phyloP scores from a whole-genome alignment of 768 basidiomycete genomes.

The Boletus pseudopeckii region DNA sequence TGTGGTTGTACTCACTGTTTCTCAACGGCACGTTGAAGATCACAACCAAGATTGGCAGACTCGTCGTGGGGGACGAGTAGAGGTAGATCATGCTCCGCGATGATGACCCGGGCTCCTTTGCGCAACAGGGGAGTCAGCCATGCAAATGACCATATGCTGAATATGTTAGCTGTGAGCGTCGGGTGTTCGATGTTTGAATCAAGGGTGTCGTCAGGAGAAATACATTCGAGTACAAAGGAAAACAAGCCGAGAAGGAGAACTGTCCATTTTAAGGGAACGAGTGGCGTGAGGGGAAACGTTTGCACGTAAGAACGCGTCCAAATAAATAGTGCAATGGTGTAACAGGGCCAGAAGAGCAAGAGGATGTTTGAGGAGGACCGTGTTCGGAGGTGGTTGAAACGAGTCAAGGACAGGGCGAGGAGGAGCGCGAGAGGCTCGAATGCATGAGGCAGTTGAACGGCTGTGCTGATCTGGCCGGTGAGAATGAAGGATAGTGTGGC shows the following conservation, averaged over 20 bases:
- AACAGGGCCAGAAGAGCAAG: conserved; percentile 81
- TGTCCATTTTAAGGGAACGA: conserved; percentile 45
- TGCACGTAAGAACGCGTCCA: conserved; percentile 57
- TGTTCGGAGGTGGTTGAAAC: conserved; percentile 66
- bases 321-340: conserved; percentile 45
- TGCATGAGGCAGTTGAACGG: conserved; percentile 48
- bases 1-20: conserved; percentile 49
- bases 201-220: conserved; percentile 56
- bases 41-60: conserved; percentile 61
- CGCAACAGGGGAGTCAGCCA: conserved; percentile 85
- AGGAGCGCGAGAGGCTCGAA: conserved; percentile 57
- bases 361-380: conserved; percentile 67
- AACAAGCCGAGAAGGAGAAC: conserved; percentile 45
- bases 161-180: conserved; percentile 72
- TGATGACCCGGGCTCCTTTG: conserved; percentile 59
- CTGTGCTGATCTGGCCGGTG: conserved; percentile 32
- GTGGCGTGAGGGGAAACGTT: conserved; percentile 30
- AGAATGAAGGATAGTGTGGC: conserved; percentile 40
- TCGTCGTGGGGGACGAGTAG: conserved; percentile 65
- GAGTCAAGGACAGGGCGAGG: conserved; percentile 49
- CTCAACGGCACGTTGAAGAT: conserved; percentile 58
- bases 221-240: conserved; percentile 62
- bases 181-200: conserved; percentile 60
- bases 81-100: conserved; percentile 87
- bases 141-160: conserved; percentile 76